These are phyloP conservation scores for Actinomortierella wolfii DNA, from an alignment of 371 early-diverging fungal species.

Conservation along the genomic window DNA sequence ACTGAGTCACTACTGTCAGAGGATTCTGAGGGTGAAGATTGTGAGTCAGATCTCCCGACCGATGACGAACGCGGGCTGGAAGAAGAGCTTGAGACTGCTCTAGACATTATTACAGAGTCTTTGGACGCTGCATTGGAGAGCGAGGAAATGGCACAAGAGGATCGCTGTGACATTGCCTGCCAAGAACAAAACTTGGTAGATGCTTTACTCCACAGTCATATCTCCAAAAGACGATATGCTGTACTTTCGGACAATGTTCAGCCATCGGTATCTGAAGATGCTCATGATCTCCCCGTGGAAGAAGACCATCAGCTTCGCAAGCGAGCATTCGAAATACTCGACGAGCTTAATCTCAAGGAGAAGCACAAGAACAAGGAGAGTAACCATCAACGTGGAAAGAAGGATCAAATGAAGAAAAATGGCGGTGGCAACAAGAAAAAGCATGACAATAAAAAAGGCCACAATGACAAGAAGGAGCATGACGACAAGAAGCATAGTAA, in stretches of 20 bases:
- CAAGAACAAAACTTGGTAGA: conserved; percentile 24
- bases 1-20: too few species aligned
- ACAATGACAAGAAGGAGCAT: conserved; percentile 1
- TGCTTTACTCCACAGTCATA: conserved; percentile 19
- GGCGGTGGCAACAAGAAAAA: conserved; percentile 1
- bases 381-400: conserved; percentile 1
- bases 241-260: not conserved
- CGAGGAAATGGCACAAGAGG: too few species aligned
- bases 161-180: conserved; percentile 15
- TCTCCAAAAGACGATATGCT: conserved; percentile 30
- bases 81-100: too few species aligned
- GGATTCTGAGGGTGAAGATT: too few species aligned
- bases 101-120: too few species aligned
- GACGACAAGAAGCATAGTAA: not conserved
- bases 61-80: too few species aligned
- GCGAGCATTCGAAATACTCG: too few species aligned
- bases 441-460: not conserved
- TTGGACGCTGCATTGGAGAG: too few species aligned
- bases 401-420: too few species aligned
- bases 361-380: conserved; percentile 8
- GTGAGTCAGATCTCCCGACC: too few species aligned
- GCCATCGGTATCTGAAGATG: conserved; percentile 13
- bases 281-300: too few species aligned
- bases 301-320: too few species aligned
- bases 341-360: conserved; percentile 6